These are phyloP conservation scores for Metarhizium brunneum DNA, from an alignment of 2,329 filamentous ascomycete genomes.

Conservation along the genomic window DNA sequence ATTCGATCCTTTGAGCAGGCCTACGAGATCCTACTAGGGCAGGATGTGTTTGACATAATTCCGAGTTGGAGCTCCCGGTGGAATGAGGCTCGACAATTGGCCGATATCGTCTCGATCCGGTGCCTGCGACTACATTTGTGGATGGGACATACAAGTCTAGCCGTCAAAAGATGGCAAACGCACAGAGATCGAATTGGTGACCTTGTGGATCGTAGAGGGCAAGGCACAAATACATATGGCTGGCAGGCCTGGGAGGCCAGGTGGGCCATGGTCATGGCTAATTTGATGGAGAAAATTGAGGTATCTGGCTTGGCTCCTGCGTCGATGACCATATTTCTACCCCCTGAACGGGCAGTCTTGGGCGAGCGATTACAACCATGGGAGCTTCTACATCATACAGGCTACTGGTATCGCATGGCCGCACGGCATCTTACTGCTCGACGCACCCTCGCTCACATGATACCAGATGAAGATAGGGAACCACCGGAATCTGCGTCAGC, in stretches of 20 bases:
- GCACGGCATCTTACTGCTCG: conserved; percentile 47
- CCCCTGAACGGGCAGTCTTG: conserved; percentile 48
- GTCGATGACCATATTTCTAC: conserved; percentile 37
- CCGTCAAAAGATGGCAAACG: conserved; percentile 68
- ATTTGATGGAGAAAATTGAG: conserved; percentile 45
- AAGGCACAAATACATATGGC: conserved; percentile 80
- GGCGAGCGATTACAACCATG: conserved; percentile 52
- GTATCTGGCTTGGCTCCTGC: conserved; percentile 39
- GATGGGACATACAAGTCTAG: conserved; percentile 67
- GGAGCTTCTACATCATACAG: conserved; percentile 56
- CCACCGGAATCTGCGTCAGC: conserved; percentile 38
- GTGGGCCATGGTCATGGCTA: conserved; percentile 55
- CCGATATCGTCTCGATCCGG: conserved; percentile 73
- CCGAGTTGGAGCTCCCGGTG: conserved; percentile 85
- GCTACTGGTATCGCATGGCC: conserved; percentile 57
- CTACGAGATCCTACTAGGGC: conserved; percentile 72
- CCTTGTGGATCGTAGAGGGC: conserved; percentile 73
- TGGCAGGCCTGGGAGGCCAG: conserved; percentile 91
- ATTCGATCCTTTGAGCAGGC: conserved; percentile 79
- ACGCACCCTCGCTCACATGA: conserved; percentile 42
- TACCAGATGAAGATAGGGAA: conserved; percentile 49
- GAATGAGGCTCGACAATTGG: conserved; percentile 83
- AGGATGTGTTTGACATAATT: conserved; percentile 80
- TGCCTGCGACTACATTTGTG: conserved; percentile 76
- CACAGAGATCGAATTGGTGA: conserved; percentile 68